Percentiles rank a stretch among this genome's conserved stretches.
These are phyloP conservation scores for Globisporangium solare DNA, from an alignment of 352 stramenopile species.

Conservation along the genomic window DNA sequence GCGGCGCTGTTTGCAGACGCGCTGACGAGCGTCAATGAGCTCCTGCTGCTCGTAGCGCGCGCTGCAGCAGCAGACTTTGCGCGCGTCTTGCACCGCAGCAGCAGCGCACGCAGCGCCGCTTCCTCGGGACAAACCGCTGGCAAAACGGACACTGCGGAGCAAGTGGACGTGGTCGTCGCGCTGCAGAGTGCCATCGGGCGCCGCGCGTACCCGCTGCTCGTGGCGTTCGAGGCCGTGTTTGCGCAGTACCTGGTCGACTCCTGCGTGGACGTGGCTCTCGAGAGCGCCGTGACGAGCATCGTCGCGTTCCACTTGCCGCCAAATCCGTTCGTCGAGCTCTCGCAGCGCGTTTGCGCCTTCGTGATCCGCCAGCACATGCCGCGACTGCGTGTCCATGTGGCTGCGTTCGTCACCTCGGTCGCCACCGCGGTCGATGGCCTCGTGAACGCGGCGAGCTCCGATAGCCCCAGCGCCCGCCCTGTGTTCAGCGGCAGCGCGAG, in stretches of 20 bases:
- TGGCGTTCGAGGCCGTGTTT: slow-evolving; percentile 37
- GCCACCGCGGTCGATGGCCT: not conserved
- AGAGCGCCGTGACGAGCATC: slow-evolving; percentile 46
- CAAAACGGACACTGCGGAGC: not conserved
- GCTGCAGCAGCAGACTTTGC: slow-evolving; percentile 18
- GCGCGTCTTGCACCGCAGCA: not conserved
- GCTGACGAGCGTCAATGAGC: slow-evolving; percentile 17
- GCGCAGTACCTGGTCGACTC: slow-evolving; percentile 44
- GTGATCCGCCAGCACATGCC: slow-evolving; percentile 29
- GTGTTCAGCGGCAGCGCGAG: slow-evolving; percentile 12
- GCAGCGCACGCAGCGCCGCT: not conserved
- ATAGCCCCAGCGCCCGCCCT: not conserved
- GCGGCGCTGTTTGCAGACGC: slow-evolving; percentile 11
- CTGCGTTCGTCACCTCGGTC: not conserved
- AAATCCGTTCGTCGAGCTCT: slow-evolving; percentile 46
- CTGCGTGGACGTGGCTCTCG: slow-evolving; percentile 37
- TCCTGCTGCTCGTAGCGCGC: slow-evolving; percentile 21
- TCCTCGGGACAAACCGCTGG: not conserved
- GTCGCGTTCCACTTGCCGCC: slow-evolving; percentile 33
- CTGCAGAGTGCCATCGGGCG: slow-evolving; percentile 26
- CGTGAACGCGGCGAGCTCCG: not conserved
- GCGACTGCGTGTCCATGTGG: slow-evolving; percentile 5
- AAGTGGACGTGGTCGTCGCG: slow-evolving; percentile 25
- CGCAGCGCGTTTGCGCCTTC: slow-evolving; percentile 30
- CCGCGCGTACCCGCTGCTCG: slow-evolving; percentile 30